Evolutionary conservation across 129 eudicot genomes (phyloP), one percentile per base, ranked within the genome.

Genomic region (Chrysanthemum makinoi): DNA sequence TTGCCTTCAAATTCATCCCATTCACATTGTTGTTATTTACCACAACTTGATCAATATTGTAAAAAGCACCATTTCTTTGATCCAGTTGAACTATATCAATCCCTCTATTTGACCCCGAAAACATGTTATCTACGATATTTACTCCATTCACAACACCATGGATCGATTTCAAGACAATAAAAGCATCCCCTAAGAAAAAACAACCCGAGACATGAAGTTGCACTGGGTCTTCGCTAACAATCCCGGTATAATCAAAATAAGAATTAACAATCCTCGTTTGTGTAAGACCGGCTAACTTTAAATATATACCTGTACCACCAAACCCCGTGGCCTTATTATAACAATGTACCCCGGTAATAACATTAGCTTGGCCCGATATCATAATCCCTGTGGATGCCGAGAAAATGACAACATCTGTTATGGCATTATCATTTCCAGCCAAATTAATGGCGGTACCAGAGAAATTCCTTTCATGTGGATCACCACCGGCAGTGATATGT

Each of bases 261-360:
- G 86, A 94, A 63, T 82, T 81, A 1, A 89, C 89, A 0, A 94
- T 87, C 28, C 98, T 51, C 0, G 98, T 94, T 71, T 94, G 98
- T 22, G 98, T 83, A 11, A 89, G 71, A 2, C 93, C 88, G 0
- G 97, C 91, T 24, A 86, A 17, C 74, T 81, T 85, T 19, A 94
- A 68, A 18, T 87, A 89, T 22, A 94, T 82, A 7, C 98, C 98
- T 0, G 84, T 81, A 1, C 98, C 98, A 44, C 97, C 98, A 47
- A 94, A 87, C 0, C 95, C 93, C 0, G 90, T 83, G 17, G 98
- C 98, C 75, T 94, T 94, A 64, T 94, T 94, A 74, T 94, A 94
- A 65, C 96, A 90, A 76, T 94, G 98, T 13, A 94, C 95, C 3
- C 97, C 98, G 3, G 91, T 81, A 5, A 94, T 62, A 0, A 77